Percentiles rank a stretch among this genome's conserved stretches.
Conservation (phyloP, 306 rosid genomes). For the Glycine tomentella region DNA sequence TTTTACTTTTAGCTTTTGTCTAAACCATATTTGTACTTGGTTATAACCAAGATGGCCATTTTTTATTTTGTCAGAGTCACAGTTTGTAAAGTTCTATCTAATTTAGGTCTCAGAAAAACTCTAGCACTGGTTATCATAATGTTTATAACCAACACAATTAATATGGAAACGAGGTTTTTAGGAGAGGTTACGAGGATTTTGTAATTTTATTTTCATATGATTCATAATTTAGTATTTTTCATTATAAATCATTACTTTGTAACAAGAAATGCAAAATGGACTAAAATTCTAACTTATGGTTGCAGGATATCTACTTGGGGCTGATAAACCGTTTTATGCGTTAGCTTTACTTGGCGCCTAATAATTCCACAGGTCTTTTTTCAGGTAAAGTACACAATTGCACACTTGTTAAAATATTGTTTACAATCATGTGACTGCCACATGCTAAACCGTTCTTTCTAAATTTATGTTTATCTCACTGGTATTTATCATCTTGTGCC, state of each 20-base stretch:
- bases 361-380: constrained; percentile 85
- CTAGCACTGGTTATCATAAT: neutral
- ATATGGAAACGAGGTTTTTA: too few relatives aligned
- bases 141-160: too few relatives aligned
- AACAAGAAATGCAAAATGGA: neutral
- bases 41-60: neutral
- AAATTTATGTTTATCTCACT: constrained; percentile 22
- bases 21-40: neutral
- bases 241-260: neutral
- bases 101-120: neutral
- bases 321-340: constrained; percentile 89
- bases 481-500: constrained; percentile 35
- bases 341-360: constrained; percentile 82
- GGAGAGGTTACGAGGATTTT: too few relatives aligned
- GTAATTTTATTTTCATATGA: too few relatives aligned
- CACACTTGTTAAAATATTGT: neutral
- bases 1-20: neutral
- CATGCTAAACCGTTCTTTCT: constrained; percentile 13
- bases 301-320: constrained; percentile 90
- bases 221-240: too few relatives aligned
- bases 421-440: constrained; percentile 1
- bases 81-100: constrained; percentile 7
- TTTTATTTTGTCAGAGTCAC: neutral
- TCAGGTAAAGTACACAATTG: constrained; percentile 65
- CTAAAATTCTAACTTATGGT: constrained; percentile 28